These are phyloP conservation scores for Besnoitia besnoiti DNA, from an alignment of 169 alveolate species.

Conservation along the genomic window DNA sequence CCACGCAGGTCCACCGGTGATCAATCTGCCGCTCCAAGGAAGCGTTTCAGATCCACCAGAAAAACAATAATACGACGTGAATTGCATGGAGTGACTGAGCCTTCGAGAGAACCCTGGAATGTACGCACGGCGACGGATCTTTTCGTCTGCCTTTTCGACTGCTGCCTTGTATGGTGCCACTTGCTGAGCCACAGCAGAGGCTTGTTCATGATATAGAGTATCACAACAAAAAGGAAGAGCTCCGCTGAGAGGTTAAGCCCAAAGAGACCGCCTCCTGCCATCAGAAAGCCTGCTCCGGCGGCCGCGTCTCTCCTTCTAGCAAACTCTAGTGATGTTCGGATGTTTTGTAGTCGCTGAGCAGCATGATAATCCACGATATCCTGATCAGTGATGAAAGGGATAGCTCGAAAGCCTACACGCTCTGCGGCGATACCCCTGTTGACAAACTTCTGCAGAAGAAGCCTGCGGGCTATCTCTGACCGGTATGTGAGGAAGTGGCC, in stretches of 20 bases:
- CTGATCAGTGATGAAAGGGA: neutral
- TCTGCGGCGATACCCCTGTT: neutral
- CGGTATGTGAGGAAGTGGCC: conserved; percentile 19
- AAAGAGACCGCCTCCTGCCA: neutral
- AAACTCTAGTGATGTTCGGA: neutral
- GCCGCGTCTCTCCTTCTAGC: neutral
- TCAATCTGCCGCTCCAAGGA: neutral
- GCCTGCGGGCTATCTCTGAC: neutral
- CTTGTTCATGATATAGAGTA: neutral
- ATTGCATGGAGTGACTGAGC: too few species aligned
- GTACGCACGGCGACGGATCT: too few species aligned
- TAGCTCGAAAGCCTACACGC: neutral
- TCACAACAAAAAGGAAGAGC: neutral
- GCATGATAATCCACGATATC: neutral
- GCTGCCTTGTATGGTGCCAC: neutral
- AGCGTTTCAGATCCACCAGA: neutral
- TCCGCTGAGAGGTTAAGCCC: neutral
- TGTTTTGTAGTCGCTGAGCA: neutral
- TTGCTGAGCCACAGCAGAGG: neutral
- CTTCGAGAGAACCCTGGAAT: too few species aligned
- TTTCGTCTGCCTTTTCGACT: neutral
- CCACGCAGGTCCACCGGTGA: too few species aligned
- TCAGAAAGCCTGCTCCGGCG: neutral
- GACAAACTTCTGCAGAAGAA: neutral
- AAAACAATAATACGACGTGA: neutral